Evolutionary conservation across 176 grass and related monocot genomes (phyloP), one percentile per base, ranked within the genome.

Genomic region (Zizania latifolia): DNA sequence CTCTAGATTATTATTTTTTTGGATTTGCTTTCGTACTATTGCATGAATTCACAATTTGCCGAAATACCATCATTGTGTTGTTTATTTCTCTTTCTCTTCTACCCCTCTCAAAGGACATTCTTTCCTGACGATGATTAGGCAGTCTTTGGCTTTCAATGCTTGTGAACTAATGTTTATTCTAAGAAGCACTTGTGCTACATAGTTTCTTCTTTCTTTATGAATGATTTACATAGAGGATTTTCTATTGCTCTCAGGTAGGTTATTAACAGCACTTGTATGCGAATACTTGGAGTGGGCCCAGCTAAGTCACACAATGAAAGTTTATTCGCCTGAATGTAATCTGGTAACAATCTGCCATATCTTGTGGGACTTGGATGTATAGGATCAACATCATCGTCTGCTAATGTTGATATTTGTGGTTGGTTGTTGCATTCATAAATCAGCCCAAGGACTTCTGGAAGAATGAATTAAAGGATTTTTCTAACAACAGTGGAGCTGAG

Each of bases 201-300:
- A 60, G 26, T 46, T 19, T 74, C 14, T 50, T 58, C 50, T 65
- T 65, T 65, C 1, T 31, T 23, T 59, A 58, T 65, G 35, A 70
- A n/a, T 73, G 22, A 10, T 64, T 86, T 67, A 69, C 73, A 45
- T 74, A 13, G 22, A 58, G 22, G 19, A 66, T 10, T 44, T 59
- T 76, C 2, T 78, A n/a, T 67, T 81, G 23, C 62, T 86, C 87
- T 74, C 86, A 98, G 95, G 86, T 72, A 94, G 91, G 56, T 84
- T 98, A 82, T 70, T 98, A 40, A 94, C 89, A 36, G 91, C 91
- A 65, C 79, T 98, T 81, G 79, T 93, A 71, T 83, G 86, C 28
- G 91, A 92, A 84, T 94, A 94, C 79, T 86, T 98, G 86, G 91
- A 98, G 74, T 98, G 91, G 95, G 91, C 91, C 1, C 89, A 99